These are phyloP conservation scores for Parathielavia appendiculata DNA, from an alignment of 495 filamentous ascomycete species.

Conservation along the genomic window DNA sequence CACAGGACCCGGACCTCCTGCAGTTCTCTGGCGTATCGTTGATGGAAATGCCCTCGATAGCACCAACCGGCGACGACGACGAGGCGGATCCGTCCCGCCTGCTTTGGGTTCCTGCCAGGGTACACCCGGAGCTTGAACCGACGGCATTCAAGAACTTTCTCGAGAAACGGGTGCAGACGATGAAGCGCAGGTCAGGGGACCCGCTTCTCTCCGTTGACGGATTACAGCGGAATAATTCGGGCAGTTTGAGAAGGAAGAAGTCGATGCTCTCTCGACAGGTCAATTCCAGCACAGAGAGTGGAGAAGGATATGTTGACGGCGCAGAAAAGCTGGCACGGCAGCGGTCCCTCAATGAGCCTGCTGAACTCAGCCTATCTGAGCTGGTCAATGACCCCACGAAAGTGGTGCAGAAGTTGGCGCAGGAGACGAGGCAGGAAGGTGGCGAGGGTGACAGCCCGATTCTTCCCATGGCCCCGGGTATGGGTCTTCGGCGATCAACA, in stretches of 20 bases:
- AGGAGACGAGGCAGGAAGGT: constrained; percentile 34
- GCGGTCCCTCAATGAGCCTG: constrained; percentile 54
- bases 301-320: constrained; percentile 73
- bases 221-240: constrained; percentile 55
- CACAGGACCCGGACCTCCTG: constrained; percentile 80
- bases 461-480: constrained; percentile 66
- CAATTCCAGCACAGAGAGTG: constrained; percentile 60
- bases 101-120: constrained; percentile 91
- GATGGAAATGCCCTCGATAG: constrained; percentile 62
- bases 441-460: constrained; percentile 75
- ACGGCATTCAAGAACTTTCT: constrained; percentile 96
- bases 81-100: constrained; percentile 84
- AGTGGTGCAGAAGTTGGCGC: constrained; percentile 60
- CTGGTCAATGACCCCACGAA: constrained; percentile 76
- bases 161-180: constrained; percentile 83
- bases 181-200: constrained; percentile 78
- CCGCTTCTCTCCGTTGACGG: constrained; percentile 61
- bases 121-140: constrained; percentile 92
- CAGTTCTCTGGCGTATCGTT: constrained; percentile 61
- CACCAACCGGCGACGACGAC: constrained; percentile 70
- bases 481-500: constrained; percentile 80
- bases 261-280: constrained; percentile 95
- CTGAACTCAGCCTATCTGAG: constrained; percentile 64
- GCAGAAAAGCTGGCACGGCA: constrained; percentile 78
- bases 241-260: constrained; percentile 75